Evolutionary conservation across 306 rosid genomes (phyloP), one percentile per base, ranked within the genome.

Genomic region (Nissolia schottii): DNA sequence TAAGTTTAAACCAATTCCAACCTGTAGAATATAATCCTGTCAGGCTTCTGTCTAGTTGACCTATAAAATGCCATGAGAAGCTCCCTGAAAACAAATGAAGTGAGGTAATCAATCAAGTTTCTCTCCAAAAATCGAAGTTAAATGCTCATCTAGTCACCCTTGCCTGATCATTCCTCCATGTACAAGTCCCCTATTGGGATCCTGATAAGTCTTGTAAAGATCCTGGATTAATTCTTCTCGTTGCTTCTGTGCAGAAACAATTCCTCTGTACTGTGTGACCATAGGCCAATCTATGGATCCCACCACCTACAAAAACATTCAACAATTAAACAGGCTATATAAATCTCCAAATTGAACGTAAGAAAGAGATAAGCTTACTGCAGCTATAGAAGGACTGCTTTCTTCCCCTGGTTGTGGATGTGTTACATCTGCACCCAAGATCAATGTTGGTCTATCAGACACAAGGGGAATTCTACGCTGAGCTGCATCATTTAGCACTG

Each of bases 251-350:
- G 96, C 87, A 34, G 99, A 89, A 14, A 88, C 76, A n/a, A 91
- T 5, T 22, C 89, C 97, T 29, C 84, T 78, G 35, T 94, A 94
- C 64, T 69, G 89, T 0, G 91, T 83, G 1, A 89, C 70, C 32
- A 71, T 74, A 0, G 99, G 99, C 99, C 99, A 94, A 74, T 94
- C 99, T 91, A 88, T 88, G 1, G 97, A 94, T 3, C 91, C 99
- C 41, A 94, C 99, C 0, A 94, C 98, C 98, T 90, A 67, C 18
- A 27, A 24, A 12, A 43, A 7, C 19, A 48, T 25, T 11, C 37
- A 31, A 18, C 65, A 50, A 68, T 19, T 32, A 28, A 35, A 53
- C 22, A 48, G 3, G 50, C 22, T 6, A 54, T 6, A 54, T 6
- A 22, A 74, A 40, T 6, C 5, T 28, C 0, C 0, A 12, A 8